Conservation (phyloP, 179 eudicot genomes). For the Pouteria campechiana region DNA sequence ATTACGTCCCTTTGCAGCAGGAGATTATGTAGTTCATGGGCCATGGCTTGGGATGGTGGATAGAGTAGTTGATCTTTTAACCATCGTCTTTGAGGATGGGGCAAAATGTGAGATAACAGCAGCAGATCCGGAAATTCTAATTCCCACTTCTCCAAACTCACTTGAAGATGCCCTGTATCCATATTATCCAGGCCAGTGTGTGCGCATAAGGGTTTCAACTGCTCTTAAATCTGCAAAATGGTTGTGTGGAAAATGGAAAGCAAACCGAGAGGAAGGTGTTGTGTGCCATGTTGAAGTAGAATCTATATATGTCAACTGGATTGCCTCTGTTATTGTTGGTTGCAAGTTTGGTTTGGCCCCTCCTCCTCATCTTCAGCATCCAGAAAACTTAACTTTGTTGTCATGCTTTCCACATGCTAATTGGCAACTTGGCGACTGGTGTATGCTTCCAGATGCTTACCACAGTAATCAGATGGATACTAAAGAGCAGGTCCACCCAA, state of each 20-base stretch:
- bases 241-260: slow-evolving; percentile 58
- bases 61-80: slow-evolving; percentile 44
- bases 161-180: slow-evolving; percentile 75
- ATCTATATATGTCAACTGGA: slow-evolving; percentile 65
- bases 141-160: slow-evolving; percentile 48
- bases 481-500: neutral
- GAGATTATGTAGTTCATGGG: slow-evolving; percentile 64
- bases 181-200: slow-evolving; percentile 88
- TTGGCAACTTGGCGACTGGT: slow-evolving; percentile 98
- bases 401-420: slow-evolving; percentile 57
- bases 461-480: neutral
- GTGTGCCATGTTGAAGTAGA: slow-evolving; percentile 67
- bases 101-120: slow-evolving; percentile 45
- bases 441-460: slow-evolving; percentile 28
- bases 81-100: slow-evolving; percentile 73
- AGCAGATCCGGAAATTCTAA: slow-evolving; percentile 40
- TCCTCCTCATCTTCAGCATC: slow-evolving; percentile 34
- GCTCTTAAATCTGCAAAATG: slow-evolving; percentile 48
- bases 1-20: slow-evolving; percentile 54
- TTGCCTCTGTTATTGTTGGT: slow-evolving; percentile 40
- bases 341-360: slow-evolving; percentile 24
- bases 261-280: slow-evolving; percentile 51
- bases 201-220: slow-evolving; percentile 30
- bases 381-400: slow-evolving; percentile 45
- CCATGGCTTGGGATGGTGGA: slow-evolving; percentile 89